These are phyloP conservation scores for Novymonas esmeraldas DNA, from an alignment of 208 protist species.

Conservation along the genomic window DNA sequence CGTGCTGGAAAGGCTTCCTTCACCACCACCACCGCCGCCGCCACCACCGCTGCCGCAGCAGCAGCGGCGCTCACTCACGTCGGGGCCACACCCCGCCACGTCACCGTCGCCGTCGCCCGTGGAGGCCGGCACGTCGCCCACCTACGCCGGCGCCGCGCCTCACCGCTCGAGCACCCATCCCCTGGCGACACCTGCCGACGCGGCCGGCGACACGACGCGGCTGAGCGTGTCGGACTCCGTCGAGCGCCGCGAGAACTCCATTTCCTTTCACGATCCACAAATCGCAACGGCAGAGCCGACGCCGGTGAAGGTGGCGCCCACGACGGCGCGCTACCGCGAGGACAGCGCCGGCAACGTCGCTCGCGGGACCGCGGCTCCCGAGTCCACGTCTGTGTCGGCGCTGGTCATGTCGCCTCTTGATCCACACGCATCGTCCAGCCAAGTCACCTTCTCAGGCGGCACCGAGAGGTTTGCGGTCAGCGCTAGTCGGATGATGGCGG, in stretches of 20 bases:
- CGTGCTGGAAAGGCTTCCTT: too few relatives aligned
- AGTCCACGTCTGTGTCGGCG: neutral
- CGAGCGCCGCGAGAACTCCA: slow-evolving; percentile 15
- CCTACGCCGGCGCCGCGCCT: too few relatives aligned
- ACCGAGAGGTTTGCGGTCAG: neutral
- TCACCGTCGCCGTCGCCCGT: neutral
- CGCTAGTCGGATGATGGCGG: neutral
- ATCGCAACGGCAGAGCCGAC: slow-evolving; percentile 46
- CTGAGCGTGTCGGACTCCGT: slow-evolving; percentile 8
- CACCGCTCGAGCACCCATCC: slow-evolving; percentile 21
- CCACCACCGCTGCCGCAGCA: too few relatives aligned
- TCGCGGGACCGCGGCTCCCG: neutral
- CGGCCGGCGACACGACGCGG: neutral
- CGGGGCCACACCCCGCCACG: neutral
- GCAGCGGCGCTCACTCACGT: too few relatives aligned
- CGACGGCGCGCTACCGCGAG: slow-evolving; percentile 38
- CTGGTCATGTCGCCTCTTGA: slow-evolving; percentile 1
- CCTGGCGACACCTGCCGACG: neutral
- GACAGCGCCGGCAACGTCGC: slow-evolving; percentile 4
- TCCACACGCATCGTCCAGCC: neutral
- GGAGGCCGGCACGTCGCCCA: too few relatives aligned
- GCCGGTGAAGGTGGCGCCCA: slow-evolving; percentile 32
- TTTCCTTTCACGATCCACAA: slow-evolving; percentile 30
- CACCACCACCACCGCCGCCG: neutral
- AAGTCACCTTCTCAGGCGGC: neutral